Conservation (phyloP, 805 yeast genomes). For the Wickerhamomyces alni region DNA sequence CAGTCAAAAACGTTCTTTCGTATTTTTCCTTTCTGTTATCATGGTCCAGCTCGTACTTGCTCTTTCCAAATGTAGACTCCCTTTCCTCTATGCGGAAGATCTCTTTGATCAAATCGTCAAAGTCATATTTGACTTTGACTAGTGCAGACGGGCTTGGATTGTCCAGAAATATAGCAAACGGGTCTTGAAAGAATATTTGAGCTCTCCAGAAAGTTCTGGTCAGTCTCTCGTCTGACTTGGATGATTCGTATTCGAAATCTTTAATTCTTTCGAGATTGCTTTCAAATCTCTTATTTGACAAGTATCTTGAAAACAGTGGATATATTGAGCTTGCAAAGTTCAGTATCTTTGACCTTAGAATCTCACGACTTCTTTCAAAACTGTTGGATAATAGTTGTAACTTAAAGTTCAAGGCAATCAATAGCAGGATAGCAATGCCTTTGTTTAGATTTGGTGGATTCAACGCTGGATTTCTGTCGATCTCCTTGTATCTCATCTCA, state of each 20-base stretch:
- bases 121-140: background rate
- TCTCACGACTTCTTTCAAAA: slow-evolving; percentile 16
- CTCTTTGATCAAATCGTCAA: background rate
- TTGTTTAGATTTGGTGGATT: slow-evolving; percentile 5
- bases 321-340: slow-evolving; percentile 12
- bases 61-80: no score
- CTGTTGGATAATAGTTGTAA: slow-evolving; percentile 6
- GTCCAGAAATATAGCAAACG: slow-evolving; percentile 1
- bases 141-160: background rate
- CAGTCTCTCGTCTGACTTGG: background rate
- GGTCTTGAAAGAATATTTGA: slow-evolving; percentile 16
- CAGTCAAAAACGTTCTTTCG: slow-evolving; percentile 5
- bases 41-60: background rate
- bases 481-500: slow-evolving; percentile 7
- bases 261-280: slow-evolving; percentile 9
- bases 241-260: slow-evolving; percentile 3
- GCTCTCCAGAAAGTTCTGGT: slow-evolving; percentile 15
- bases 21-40: slow-evolving; percentile 7
- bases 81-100: background rate
- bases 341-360: slow-evolving; percentile 13
- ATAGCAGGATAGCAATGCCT: slow-evolving; percentile 9
- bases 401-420: slow-evolving; percentile 12
- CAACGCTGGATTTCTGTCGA: background rate
- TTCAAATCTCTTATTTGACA: slow-evolving; percentile 13
- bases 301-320: slow-evolving; percentile 5